Conservation (phyloP, 768 basidiomycete genomes). For the Boletus rufocinnamomeus region DNA sequence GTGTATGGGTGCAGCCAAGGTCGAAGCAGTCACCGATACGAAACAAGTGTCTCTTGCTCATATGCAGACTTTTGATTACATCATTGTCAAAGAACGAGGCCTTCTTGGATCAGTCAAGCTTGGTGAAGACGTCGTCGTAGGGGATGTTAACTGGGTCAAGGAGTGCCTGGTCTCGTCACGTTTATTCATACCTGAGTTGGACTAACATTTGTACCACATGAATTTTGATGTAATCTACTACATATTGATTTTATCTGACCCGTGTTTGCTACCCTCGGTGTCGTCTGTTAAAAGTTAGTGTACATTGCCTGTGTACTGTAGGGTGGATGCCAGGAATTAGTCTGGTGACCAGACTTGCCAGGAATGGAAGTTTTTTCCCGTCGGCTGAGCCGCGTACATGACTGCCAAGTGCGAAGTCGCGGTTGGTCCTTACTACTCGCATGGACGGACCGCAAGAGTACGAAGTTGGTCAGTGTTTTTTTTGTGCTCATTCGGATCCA, state of each 20-base stretch:
- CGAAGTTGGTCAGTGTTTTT: constrained; percentile 60
- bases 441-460: constrained; percentile 52
- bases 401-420: neutral
- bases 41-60: constrained; percentile 32
- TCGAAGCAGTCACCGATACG: constrained; percentile 63
- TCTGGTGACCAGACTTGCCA: too few relatives aligned
- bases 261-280: neutral
- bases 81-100: constrained; percentile 56
- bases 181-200: constrained; percentile 37
- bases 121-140: constrained; percentile 38
- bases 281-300: constrained; percentile 15
- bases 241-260: constrained; percentile 8
- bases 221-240: constrained; percentile 2
- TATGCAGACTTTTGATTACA: constrained; percentile 52
- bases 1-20: constrained; percentile 72
- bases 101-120: constrained; percentile 30
- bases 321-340: constrained; percentile 8
- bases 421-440: constrained; percentile 20
- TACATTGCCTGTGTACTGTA: neutral
- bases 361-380: constrained; percentile 25
- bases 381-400: neutral
- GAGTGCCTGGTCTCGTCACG: constrained; percentile 70
- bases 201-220: constrained; percentile 1
- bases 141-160: constrained; percentile 74
- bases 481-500: neutral